Evolutionary conservation across 2,329 filamentous ascomycete genomes (phyloP), one percentile per base, ranked within the genome.

Genomic region (Parascedosporium putredinis): DNA sequence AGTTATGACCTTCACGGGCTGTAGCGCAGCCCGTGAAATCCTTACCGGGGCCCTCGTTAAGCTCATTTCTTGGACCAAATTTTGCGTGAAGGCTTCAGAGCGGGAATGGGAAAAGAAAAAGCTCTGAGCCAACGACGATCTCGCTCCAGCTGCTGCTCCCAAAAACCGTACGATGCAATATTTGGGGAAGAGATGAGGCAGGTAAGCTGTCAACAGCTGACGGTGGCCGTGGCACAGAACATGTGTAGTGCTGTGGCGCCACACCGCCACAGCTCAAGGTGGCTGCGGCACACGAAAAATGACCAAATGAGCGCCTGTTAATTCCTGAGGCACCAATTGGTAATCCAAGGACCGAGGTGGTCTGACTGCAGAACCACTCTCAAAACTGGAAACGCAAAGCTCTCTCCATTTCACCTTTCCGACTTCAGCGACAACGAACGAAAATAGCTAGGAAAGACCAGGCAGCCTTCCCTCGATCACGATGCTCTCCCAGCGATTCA

Each of bases 401-500:
- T 22, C 47, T 38, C 34, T 42, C 18, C 27, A 49, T 20, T 20
- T 18, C 33, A 14, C 20, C 38, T 18, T 20, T 42, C 38, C n/a
- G 18, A 36, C 7, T n/a, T n/a, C 33, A 36, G 33, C 38, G 38
- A 27, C 38, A 20, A 38, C 46, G 31, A 48, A 24, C 31, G 27
- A n/a, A 20, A 47, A 24, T 29, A 38, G 22, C 24, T 12, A 23
- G 12, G 24, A 23, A 27, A 29, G 22, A 38, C 47, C 20, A 38
- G 36, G 33, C n/a, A 43, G 33, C 25, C 16, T 18, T 16, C 51
- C 50, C 51, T 53, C 38, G 47, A 54, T 53, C 54, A 55, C 60
- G 58, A 88, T 88, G 84, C 72, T 83, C 60, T 68, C 78, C 62
- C 76, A 79, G 67, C 79, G 81, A 66, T 72, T 81, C 57, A 62